These are phyloP conservation scores for Solanum chiquidenum DNA, from an alignment of 257 asterid species.

Conservation along the genomic window DNA sequence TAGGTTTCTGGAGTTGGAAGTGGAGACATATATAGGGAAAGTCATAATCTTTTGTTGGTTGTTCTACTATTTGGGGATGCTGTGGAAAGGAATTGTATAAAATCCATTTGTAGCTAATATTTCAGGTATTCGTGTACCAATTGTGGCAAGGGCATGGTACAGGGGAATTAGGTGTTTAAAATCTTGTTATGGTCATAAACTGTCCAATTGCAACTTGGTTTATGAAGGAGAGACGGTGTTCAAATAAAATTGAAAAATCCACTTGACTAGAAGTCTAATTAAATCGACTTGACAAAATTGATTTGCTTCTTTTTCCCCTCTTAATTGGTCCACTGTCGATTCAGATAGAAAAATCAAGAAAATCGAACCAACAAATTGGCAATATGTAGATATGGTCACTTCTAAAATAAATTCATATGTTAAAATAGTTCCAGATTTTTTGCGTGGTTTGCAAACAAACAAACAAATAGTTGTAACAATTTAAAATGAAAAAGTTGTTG, in stretches of 20 bases:
- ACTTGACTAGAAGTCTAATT: neutral
- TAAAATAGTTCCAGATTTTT: neutral
- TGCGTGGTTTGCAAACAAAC: neutral
- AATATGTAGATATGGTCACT: neutral
- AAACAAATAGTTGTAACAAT: neutral
- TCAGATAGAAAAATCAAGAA: neutral
- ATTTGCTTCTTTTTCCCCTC: neutral
- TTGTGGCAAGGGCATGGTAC: neutral
- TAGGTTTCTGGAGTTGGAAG: neutral
- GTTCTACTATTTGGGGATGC: neutral
- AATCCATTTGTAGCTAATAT: neutral
- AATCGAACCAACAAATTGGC: neutral
- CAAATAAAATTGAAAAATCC: neutral
- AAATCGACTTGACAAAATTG: neutral
- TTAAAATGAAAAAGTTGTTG: neutral
- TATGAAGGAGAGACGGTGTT: neutral
- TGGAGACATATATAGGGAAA: neutral
- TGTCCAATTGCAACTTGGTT: neutral
- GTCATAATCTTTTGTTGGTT: neutral
- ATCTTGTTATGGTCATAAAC: neutral
- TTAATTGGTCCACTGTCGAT: neutral
- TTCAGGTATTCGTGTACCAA: neutral
- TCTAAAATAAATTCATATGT: neutral
- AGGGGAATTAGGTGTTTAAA: neutral
- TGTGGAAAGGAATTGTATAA: neutral